These are phyloP conservation scores for Metschnikowia aberdeeniae DNA, from an alignment of 805 yeast genomes.

Conservation along the genomic window DNA sequence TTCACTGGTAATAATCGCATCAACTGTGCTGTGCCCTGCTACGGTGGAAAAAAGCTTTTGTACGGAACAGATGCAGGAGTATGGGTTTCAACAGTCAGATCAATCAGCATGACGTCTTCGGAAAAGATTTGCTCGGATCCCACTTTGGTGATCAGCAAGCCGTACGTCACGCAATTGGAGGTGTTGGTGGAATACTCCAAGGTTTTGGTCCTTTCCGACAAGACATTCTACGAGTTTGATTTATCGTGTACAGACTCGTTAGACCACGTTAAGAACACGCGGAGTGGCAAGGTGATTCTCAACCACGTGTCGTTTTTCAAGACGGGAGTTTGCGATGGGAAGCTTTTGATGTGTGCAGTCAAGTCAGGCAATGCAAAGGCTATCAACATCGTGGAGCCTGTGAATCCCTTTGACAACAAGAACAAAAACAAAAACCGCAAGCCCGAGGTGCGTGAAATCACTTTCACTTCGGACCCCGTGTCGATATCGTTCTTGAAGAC, in stretches of 20 bases:
- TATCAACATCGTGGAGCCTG: conserved; percentile 84
- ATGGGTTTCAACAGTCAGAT: conserved; percentile 70
- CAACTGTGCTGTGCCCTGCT: conserved; percentile 89
- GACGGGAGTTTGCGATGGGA: conserved; percentile 88
- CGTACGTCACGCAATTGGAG: conserved; percentile 82
- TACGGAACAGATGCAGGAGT: conserved; percentile 93
- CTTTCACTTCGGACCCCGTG: conserved; percentile 84
- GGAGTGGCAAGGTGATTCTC: conserved; percentile 72
- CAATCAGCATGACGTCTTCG: conserved; percentile 47
- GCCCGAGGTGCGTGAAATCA: conserved; percentile 67
- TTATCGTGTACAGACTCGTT: conserved; percentile 48
- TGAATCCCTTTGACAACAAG: conserved; percentile 64
- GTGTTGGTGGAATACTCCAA: conserved; percentile 89
- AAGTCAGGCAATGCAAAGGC: conserved; percentile 75
- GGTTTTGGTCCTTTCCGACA: conserved; percentile 76
- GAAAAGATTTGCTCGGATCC: conserved; percentile 64
- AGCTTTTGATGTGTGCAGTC: conserved; percentile 84
- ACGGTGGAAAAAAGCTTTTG: conserved; percentile 85
- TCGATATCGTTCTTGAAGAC: conserved; percentile 87
- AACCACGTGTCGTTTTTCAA: conserved; percentile 88
- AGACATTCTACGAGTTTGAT: conserved; percentile 72
- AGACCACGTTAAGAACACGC: conserved; percentile 48
- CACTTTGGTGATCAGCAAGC: conserved; percentile 64
- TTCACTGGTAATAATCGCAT: conserved; percentile 74
- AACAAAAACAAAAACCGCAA: conserved; percentile 61